Base-by-base conservation (phyloP, 805 yeast species). In the Saccharomyces mikatae region DNA sequence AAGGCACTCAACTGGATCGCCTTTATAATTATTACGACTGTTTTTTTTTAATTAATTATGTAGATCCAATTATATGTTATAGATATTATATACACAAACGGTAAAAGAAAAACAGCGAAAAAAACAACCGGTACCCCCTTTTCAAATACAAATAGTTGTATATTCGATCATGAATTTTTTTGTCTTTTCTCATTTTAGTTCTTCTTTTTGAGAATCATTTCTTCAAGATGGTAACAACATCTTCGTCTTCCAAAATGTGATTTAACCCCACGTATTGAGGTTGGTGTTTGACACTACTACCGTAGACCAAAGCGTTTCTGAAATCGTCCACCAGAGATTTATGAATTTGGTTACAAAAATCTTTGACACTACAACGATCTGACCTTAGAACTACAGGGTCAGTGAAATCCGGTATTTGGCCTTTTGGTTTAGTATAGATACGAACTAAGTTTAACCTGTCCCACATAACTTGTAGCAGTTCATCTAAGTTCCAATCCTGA, bases 351-450 rank as follows among this genome's bases (percentile, higher is more conserved):
- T 89, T 88, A 83, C 99, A 94, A 71, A 94, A 94, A 71, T 94
- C 98, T 71, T 87, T 96, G 48, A 94, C 95, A 0, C 96, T 73
- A 69, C 91, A 83, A 60, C 87, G 81, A 60, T 84, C 91, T 53
- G 81, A 80, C 68, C 96, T 81, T 66, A 94, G 75, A 51, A 94
- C 98, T 54, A 94, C 94, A 1, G 99, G 99, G 64, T 94, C 98
- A 41, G 78, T 78, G 71, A 92, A 94, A 71, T 94, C 99, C 8
- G 99, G 99, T 62, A 86, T 77, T 62, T 78, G 81, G 29, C 98
- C 98, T 78, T 90, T 94, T 52, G 99, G 99, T 67, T 92, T 94
- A 6, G 99, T 94, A 74, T 92, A 94, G 22, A 94, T 97, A 68
- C 99, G 83, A 46, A 92, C 98, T 66, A 94, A 76, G 62, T 88